phyloP scores from a whole-genome alignment of 2,329 filamentous ascomycete genomes.

The Blastomyces emzantsi region DNA sequence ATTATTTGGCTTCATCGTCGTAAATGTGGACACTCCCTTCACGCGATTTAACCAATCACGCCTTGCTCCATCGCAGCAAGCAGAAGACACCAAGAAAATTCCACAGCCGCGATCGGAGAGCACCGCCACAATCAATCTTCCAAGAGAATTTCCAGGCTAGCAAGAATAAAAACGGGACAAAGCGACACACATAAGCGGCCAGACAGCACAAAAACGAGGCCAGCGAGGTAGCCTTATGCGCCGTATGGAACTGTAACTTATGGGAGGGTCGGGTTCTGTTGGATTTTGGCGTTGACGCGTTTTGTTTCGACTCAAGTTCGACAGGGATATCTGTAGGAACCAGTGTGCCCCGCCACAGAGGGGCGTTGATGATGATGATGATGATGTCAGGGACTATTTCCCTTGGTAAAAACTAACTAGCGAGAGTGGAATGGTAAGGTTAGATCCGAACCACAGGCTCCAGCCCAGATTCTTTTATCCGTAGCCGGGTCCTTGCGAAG shows the following conservation, averaged over 20 bases:
- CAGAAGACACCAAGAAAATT: slow-evolving; percentile 1
- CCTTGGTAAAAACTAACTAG: not conserved
- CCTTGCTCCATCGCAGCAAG: too few species aligned
- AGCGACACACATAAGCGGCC: too few species aligned
- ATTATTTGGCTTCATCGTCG: too few species aligned
- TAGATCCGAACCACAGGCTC: not conserved
- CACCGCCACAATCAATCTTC: not conserved
- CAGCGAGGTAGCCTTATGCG: not conserved
- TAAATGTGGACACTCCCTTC: too few species aligned
- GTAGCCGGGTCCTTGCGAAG: not conserved
- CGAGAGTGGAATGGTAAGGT: not conserved
- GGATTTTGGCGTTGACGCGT: too few species aligned
- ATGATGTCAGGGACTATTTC: not conserved
- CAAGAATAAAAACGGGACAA: too few species aligned
- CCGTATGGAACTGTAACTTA: too few species aligned
- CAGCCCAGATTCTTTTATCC: not conserved
- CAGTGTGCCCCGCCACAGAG: not conserved
- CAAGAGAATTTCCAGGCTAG: too few species aligned
- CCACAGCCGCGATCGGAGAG: not conserved
- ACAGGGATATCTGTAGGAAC: too few species aligned
- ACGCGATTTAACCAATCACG: not conserved
- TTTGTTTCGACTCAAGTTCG: not conserved
- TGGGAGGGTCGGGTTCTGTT: too few species aligned
- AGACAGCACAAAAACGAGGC: too few species aligned
- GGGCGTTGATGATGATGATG: not conserved